Evolutionary conservation across 257 asterid species (phyloP).

Genomic region (Petunia secreta): DNA sequence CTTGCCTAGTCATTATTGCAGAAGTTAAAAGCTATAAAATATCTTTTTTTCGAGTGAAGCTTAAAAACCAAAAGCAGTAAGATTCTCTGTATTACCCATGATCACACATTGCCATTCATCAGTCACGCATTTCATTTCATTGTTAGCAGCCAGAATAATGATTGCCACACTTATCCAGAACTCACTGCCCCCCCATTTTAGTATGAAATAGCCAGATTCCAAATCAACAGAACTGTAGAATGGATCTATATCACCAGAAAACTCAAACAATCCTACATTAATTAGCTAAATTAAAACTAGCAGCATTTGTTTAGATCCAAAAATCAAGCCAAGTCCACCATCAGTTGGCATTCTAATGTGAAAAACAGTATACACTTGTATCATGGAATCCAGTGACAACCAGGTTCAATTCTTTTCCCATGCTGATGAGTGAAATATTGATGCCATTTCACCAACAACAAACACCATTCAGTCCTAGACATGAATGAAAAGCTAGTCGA

Average conservation of each 20-base stretch:
- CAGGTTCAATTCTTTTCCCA: not conserved
- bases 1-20: not conserved
- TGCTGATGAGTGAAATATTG: slow-evolving; percentile 15
- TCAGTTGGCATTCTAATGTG: slow-evolving; percentile 5
- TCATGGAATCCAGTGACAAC: not conserved
- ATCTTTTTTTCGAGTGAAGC: not conserved
- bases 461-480: not conserved
- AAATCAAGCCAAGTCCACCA: slow-evolving; percentile 18
- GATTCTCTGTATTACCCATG: slow-evolving; percentile 10
- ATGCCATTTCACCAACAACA: slow-evolving; percentile 4
- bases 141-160: slow-evolving; percentile 9
- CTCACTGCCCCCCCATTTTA: slow-evolving; percentile 15
- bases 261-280: not conserved
- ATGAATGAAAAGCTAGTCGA: not conserved
- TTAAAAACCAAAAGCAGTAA: slow-evolving; percentile 12
- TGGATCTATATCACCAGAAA: not conserved
- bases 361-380: not conserved
- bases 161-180: slow-evolving; percentile 1
- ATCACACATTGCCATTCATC: slow-evolving; percentile 2
- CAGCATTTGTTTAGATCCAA: not conserved
- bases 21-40: not conserved
- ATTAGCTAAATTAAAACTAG: slow-evolving; percentile 5
- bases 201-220: slow-evolving; percentile 17
- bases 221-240: not conserved
- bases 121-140: not conserved